These are phyloP conservation scores for Vaccinium macrocarpon DNA, from an alignment of 148 eudicot genomes.

Conservation along the genomic window DNA sequence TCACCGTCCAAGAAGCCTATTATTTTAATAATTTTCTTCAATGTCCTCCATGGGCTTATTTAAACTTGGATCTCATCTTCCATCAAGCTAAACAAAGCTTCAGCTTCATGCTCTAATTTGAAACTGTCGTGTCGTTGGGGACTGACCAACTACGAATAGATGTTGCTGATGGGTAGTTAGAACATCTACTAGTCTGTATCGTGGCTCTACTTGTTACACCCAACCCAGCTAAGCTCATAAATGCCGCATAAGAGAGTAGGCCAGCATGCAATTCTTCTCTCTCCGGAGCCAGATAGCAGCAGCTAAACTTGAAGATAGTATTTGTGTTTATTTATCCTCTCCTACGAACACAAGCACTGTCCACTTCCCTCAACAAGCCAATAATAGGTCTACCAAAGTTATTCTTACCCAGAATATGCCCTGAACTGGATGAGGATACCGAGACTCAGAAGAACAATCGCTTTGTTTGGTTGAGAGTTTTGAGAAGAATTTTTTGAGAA, in stretches of 20 bases:
- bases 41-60: neutral
- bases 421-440: neutral
- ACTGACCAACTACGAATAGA: too few relatives aligned
- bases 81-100: neutral
- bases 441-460: neutral
- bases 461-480: too few relatives aligned
- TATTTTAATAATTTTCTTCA: neutral
- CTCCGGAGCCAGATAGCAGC: neutral
- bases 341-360: neutral
- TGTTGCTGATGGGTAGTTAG: too few relatives aligned
- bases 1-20: neutral
- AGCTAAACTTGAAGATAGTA: neutral
- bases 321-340: neutral
- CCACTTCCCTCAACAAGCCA: neutral
- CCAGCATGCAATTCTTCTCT: neutral
- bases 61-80: neutral
- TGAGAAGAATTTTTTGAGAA: too few relatives aligned
- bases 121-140: neutral
- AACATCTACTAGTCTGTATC: too few relatives aligned
- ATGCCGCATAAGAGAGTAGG: too few relatives aligned
- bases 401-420: neutral
- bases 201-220: too few relatives aligned
- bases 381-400: neutral
- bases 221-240: too few relatives aligned
- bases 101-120: neutral